Percentiles rank a stretch among this genome's conserved stretches.
Evolutionary conservation across 2,329 filamentous ascomycete species (phyloP).

Genomic region (Microsporum canis): DNA sequence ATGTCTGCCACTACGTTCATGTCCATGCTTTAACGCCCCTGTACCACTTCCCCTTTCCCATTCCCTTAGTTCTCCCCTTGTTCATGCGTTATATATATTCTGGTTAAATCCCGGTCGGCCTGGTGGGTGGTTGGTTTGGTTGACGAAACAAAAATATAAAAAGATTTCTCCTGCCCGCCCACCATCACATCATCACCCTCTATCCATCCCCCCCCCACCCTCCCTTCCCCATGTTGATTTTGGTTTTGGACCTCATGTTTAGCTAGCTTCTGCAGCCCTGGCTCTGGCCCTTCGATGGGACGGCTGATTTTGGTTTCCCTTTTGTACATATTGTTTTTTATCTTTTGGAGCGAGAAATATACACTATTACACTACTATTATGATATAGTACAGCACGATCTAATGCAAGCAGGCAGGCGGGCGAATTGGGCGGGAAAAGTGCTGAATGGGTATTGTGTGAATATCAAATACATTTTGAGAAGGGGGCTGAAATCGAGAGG

Average conservation of each 20-base stretch:
- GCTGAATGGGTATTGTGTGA: neutral
- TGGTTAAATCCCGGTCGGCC: neutral
- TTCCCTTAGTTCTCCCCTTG: neutral
- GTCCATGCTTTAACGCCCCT: conserved; percentile 2
- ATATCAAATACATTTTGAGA: neutral
- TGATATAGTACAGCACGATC: neutral
- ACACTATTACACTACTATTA: neutral
- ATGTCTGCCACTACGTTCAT: neutral
- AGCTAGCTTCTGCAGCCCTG: neutral
- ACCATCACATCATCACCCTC: neutral
- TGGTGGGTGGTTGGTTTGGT: conserved; percentile 1
- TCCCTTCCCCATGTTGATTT: neutral
- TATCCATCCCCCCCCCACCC: neutral
- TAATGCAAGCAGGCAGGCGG: neutral
- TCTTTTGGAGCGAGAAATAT: conserved; percentile 1
- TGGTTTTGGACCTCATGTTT: neutral
- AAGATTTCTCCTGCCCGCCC: neutral
- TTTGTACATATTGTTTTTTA: neutral
- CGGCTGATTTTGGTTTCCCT: neutral
- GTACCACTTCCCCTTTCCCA: neutral
- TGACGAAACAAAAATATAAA: neutral
- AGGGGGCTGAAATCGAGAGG: neutral
- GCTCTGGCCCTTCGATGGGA: neutral
- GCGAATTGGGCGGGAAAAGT: neutral
- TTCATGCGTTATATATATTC: neutral